Percentiles rank a stretch among this genome's conserved stretches.
phyloP scores from a whole-genome alignment of 1,284 basidiomycete genomes.

The Bothia castanella region DNA sequence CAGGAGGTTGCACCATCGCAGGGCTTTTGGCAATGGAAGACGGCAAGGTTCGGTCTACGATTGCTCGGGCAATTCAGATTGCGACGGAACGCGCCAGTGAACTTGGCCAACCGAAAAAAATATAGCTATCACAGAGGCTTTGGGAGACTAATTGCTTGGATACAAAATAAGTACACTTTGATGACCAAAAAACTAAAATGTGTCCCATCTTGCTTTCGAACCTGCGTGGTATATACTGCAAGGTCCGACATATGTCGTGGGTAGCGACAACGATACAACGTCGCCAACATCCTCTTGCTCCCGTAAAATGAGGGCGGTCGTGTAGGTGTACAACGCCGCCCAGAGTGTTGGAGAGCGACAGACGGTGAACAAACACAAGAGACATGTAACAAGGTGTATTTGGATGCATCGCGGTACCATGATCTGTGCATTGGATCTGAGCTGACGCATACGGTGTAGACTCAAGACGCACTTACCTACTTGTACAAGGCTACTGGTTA shows the following conservation, averaged over 20 bases:
- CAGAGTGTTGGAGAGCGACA: conserved; percentile 82
- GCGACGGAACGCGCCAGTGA: conserved; percentile 86
- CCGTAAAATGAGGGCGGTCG: conserved; percentile 86
- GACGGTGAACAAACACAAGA: background rate
- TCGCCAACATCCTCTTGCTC: conserved; percentile 53
- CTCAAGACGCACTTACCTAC: conserved; percentile 17
- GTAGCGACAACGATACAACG: conserved; percentile 23
- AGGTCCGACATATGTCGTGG: conserved; percentile 31
- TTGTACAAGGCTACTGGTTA: background rate
- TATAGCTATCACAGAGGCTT: conserved; percentile 24
- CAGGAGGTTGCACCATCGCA: conserved; percentile 98
- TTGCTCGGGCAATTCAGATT: conserved; percentile 92
- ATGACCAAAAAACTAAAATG: conserved; percentile 12
- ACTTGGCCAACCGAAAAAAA: conserved; percentile 59
- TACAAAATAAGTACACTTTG: conserved; percentile 1
- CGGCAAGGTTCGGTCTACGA: conserved; percentile 89
- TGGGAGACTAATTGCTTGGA: background rate
- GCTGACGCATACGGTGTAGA: background rate
- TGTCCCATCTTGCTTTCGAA: conserved; percentile 35
- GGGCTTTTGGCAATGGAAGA: conserved; percentile 95
- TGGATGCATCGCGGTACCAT: background rate
- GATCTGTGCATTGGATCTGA: conserved; percentile 4
- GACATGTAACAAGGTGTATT: conserved; percentile 8
- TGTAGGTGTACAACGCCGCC: conserved; percentile 64
- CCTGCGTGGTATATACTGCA: conserved; percentile 14